Conservation (phyloP, 495 filamentous ascomycete genomes). For the Penicillium angulare region DNA sequence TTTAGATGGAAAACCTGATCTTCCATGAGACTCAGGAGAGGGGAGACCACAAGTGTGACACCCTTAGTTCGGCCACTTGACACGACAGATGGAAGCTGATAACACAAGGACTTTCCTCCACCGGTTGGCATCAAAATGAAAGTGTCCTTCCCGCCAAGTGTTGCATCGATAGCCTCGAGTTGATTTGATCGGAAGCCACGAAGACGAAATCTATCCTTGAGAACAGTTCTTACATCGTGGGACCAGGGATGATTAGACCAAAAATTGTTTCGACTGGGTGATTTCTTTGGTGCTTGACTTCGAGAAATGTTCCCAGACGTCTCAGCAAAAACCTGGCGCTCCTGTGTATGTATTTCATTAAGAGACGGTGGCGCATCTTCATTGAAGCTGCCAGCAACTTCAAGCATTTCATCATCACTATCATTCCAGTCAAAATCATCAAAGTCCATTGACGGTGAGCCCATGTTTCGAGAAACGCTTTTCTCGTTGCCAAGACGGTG, state of each 20-base stretch:
- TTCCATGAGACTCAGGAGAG: slow-evolving; percentile 91
- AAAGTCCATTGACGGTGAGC: slow-evolving; percentile 33
- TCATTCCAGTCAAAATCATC: slow-evolving; percentile 65
- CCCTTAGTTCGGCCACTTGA: slow-evolving; percentile 75
- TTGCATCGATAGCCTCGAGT: slow-evolving; percentile 92
- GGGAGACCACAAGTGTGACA: slow-evolving; percentile 92
- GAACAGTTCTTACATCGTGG: slow-evolving; percentile 70
- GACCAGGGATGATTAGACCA: slow-evolving; percentile 69
- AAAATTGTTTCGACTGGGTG: slow-evolving; percentile 34
- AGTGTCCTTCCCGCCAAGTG: slow-evolving; percentile 77
- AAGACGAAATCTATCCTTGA: slow-evolving; percentile 80
- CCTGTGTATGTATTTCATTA: slow-evolving; percentile 22
- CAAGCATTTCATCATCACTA: slow-evolving; percentile 70
- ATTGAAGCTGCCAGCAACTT: slow-evolving; percentile 57
- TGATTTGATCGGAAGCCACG: slow-evolving; percentile 87
- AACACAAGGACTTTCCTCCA: slow-evolving; percentile 95
- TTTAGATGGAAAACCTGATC: slow-evolving; percentile 85
- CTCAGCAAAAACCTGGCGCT: slow-evolving; percentile 52
- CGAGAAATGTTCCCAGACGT: slow-evolving; percentile 51
- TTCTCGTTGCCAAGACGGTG: slow-evolving; percentile 27
- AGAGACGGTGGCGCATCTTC: slow-evolving; percentile 32
- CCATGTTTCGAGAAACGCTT: slow-evolving; percentile 49
- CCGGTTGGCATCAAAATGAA: slow-evolving; percentile 98
- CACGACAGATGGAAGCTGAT: slow-evolving; percentile 90
- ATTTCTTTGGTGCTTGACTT: slow-evolving; percentile 31